Evolutionary conservation across 495 filamentous ascomycete species (phyloP), one percentile per base, ranked within the genome.

Genomic region (Penicillium canariense): DNA sequence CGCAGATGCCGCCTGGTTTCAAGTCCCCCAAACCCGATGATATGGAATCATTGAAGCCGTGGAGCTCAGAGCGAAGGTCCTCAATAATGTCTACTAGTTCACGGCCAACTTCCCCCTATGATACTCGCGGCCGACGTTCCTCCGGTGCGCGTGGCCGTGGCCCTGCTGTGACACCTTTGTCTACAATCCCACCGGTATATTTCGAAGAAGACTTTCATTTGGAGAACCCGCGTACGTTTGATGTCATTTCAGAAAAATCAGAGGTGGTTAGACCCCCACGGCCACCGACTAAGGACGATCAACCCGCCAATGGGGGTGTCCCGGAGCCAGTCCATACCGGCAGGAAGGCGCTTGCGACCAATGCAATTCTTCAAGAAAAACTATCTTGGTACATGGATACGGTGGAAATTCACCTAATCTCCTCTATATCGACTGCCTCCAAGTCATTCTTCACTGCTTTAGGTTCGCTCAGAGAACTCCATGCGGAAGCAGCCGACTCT

Each of bases 371-470:
- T n/a, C 94, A 99, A 66, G 94, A 99, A 65, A 99, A 99, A 66
- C 78, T 99, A 3, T 97, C 93, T 1, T 99, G 94, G 94, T 99
- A 99, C 62, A 97, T 99, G 94, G 94, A 99, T 67, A 99, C 95
- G 0, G 89, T 99, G 17, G 94, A 99, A 64, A 89, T 97, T 46
- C 94, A 99, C 66, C 79, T 99, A 8, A 97, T 99, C 52, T 91
- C 89, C 2, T 96, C 91, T 0, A 97, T 99, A 18, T 96, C 93
- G 2, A 91, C 87, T 0, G 94, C 95, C 1, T 96, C 92, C 1
- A 89, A 89, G 7, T 96, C 92, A 0, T 99, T 99, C 75, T 99
- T 99, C 65, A 93, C 90, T 0, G 94, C 95, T 0, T 74, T 99
- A 10, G 93, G 95, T 4, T 96, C 91, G 1, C 78, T 99, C 39